Base-by-base conservation (phyloP, 2,329 filamentous ascomycete species). In the Mariannaea sp. region DNA sequence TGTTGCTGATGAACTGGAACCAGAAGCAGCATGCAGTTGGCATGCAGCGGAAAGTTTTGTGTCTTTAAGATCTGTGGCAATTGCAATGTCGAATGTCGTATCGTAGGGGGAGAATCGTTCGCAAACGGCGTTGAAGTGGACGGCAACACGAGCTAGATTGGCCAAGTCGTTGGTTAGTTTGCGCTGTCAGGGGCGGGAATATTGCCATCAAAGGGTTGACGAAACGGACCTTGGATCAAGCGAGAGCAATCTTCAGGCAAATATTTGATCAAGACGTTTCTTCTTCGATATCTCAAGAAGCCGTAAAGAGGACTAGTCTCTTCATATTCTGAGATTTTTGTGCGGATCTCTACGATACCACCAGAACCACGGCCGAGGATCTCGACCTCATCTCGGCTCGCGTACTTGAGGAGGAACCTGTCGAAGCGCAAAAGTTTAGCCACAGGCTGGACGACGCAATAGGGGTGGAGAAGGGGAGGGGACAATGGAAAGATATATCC, bases 371-470 rank as follows among this genome's bases (percentile, higher is more conserved):
- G 84, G 55, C 80, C 84, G 53, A 94, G 78, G 51, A 99, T 75
- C 61, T 90, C 86, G 56, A 99, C 81, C 64, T 93, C 90, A 77
- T 99, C 94, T 72, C 94, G 87, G 57, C 88, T 88, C 58, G 84
- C 81, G 75, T 99, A 99, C 71, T 93, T 92, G 65, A 99, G 85
- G 58, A 97, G 84, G 68, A 99, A 94, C 94, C 94, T 97, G 68
- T 64, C 54, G 54, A 40, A 20, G 46, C 49, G 41, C 56, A 65
- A 29, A n/a, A 61, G 54, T 49, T 68, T 55, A 58, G 58, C 35
- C 45, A 55, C 33, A 24, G 7, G 8, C 14, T 14, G 13, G 3
- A 40, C 4, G 24, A 13, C 8, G 22, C n/a, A 24, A 13, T 30
- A 35, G 17, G 1, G 14, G 22, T 7, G 13, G 39, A 35, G 24